These are phyloP conservation scores for Hydrangea macrophylla DNA, from an alignment of 148 eudicot species.

Conservation along the genomic window DNA sequence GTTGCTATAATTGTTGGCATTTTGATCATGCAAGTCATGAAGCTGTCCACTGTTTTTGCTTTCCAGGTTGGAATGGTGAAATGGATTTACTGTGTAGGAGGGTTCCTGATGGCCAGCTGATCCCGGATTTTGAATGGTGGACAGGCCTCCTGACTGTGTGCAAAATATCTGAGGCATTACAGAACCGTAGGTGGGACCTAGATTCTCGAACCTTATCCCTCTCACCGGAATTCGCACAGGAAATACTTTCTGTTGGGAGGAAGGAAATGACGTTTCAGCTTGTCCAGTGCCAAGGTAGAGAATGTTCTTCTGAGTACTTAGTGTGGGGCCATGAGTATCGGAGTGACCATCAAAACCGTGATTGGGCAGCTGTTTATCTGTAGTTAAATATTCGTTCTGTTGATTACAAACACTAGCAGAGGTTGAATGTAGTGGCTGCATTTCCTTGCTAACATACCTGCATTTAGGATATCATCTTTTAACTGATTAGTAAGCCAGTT, in stretches of 20 bases:
- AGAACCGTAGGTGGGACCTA: conserved; percentile 27
- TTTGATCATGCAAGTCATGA: conserved; percentile 28
- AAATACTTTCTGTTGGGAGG: conserved; percentile 36
- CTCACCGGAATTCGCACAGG: conserved; percentile 46
- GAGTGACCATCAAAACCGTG: conserved; percentile 31
- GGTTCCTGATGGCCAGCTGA: conserved; percentile 36
- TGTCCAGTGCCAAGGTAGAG: conserved; percentile 26
- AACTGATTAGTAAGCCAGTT: conserved; percentile 1
- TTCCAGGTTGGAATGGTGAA: conserved; percentile 14
- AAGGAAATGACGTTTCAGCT: conserved; percentile 28
- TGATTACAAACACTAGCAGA: conserved; percentile 35
- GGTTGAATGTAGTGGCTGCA: conserved; percentile 28
- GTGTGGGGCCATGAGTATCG: conserved; percentile 24
- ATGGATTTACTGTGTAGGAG: conserved; percentile 17
- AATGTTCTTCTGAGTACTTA: conserved; percentile 26
- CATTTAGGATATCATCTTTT: conserved; percentile 18
- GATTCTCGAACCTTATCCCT: conserved; percentile 38
- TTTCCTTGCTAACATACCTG: conserved; percentile 60
- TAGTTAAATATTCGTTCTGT: conserved; percentile 30
- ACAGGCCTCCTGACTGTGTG: conserved; percentile 25
- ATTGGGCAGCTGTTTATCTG: conserved; percentile 28
- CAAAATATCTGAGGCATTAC: conserved; percentile 29
- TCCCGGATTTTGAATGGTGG: conserved; percentile 38
- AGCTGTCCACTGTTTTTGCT: conserved; percentile 8
- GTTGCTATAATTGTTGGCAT: conserved; percentile 26